A percentile compares a stretch with the other conserved stretches of the same genome.
Conservation (phyloP, 208 protist genomes). For the Tritrichomonas musculus region DNA sequence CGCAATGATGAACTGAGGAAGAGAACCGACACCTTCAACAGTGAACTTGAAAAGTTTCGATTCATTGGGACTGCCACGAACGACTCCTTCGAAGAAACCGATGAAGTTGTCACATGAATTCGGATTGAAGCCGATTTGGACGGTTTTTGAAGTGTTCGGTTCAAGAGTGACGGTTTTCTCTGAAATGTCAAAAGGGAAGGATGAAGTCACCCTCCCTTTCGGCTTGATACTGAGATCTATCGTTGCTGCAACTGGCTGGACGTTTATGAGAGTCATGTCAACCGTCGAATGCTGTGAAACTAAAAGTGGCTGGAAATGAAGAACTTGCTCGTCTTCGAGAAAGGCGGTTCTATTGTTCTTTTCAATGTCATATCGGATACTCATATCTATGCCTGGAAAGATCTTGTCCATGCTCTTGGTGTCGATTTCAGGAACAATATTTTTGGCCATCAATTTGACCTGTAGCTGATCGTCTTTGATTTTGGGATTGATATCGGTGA, state of each 20-base stretch:
- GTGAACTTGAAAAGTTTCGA: background rate
- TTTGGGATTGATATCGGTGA: background rate
- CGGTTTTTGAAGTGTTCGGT: background rate
- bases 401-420: background rate
- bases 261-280: background rate
- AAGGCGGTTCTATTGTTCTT: background rate
- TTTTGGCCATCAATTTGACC: background rate
- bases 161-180: background rate
- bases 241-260: background rate
- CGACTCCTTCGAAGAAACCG: background rate
- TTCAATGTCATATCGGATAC: background rate
- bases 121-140: background rate
- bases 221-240: background rate
- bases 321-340: background rate
- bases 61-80: background rate
- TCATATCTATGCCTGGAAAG: background rate
- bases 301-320: background rate
- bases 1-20: background rate
- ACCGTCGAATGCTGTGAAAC: background rate
- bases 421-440: background rate
- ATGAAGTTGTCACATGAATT: background rate
- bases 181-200: background rate
- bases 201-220: too few relatives aligned
- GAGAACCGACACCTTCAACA: background rate
- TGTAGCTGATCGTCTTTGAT: background rate